Conservation (phyloP, 2,329 filamentous ascomycete species). For the Knufia fluminis region DNA sequence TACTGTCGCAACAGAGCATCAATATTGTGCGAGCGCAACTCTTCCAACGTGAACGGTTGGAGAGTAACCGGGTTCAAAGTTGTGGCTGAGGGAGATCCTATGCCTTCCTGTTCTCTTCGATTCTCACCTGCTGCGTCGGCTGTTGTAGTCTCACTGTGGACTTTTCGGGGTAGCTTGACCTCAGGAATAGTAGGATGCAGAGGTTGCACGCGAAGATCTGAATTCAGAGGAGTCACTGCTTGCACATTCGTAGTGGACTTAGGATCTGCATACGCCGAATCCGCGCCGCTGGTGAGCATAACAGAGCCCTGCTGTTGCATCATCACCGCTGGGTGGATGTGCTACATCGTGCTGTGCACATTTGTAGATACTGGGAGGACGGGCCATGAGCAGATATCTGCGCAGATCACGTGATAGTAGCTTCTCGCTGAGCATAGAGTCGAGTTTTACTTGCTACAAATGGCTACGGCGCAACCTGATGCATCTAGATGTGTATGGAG, state of each 20-base stretch:
- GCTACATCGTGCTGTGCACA: too few relatives aligned
- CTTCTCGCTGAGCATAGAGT: too few relatives aligned
- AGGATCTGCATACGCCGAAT: background rate
- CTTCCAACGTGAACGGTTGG: conserved; percentile 17
- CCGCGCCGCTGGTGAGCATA: background rate
- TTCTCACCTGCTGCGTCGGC: background rate
- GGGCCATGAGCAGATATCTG: too few relatives aligned
- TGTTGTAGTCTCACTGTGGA: background rate
- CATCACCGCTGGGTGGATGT: background rate
- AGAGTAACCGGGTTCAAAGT: conserved; percentile 17
- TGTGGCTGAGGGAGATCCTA: conserved; percentile 5
- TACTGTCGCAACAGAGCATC: conserved; percentile 16
- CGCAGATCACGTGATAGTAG: too few relatives aligned
- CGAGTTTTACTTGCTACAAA: too few relatives aligned
- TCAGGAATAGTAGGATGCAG: conserved; percentile 17
- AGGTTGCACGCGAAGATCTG: conserved; percentile 15
- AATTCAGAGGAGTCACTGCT: conserved; percentile 15
- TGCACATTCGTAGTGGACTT: background rate
- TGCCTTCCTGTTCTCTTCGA: background rate
- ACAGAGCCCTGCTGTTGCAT: background rate
- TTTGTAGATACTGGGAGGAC: too few relatives aligned
- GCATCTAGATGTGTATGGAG: too few relatives aligned
- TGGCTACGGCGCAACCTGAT: too few relatives aligned
- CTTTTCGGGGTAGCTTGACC: conserved; percentile 12
- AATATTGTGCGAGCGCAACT: conserved; percentile 17